phyloP scores from a whole-genome alignment of 2,329 filamentous ascomycete genomes.

The Penicillium oxalicum region DNA sequence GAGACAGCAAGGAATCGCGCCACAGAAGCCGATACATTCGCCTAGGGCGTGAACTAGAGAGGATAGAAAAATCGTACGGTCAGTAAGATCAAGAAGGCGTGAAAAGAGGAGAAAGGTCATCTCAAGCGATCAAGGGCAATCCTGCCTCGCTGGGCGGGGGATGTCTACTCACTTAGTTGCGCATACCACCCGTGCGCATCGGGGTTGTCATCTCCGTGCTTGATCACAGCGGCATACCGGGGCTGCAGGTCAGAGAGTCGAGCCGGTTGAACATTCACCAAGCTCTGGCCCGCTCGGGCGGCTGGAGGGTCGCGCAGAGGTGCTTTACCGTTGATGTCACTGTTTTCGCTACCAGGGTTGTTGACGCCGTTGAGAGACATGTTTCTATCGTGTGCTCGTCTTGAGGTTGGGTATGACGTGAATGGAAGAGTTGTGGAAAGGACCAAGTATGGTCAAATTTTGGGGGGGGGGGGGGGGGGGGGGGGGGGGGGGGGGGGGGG shows the following conservation, averaged over 20 bases:
- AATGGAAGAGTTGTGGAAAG: background rate
- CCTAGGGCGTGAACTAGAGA: conserved; percentile 66
- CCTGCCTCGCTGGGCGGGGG: no score
- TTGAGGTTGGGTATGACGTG: background rate
- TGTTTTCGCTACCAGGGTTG: no score
- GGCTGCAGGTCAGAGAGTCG: conserved; percentile 77
- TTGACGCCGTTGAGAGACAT: conserved; percentile 26
- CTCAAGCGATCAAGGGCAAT: no score
- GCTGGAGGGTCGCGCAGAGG: conserved; percentile 32
- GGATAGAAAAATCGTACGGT: conserved; percentile 4
- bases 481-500: no score
- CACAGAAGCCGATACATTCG: conserved; percentile 65
- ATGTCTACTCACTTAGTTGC: conserved; percentile 60
- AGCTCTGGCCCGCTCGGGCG: conserved; percentile 38
- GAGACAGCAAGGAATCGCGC: conserved; percentile 86
- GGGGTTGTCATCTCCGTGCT: conserved; percentile 58
- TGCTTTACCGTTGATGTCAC: conserved; percentile 30
- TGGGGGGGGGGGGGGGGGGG: no score
- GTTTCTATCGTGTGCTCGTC: background rate
- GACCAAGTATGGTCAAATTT: background rate
- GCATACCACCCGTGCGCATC: conserved; percentile 84
- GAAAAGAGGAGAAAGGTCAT: background rate
- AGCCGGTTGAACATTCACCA: conserved; percentile 72
- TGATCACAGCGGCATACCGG: conserved; percentile 64
- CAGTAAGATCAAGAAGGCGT: background rate